Percentiles rank a stretch among this genome's conserved stretches.
These are phyloP conservation scores for Pyrenophora seminiperda DNA, from an alignment of 2,329 filamentous ascomycete genomes.

Conservation along the genomic window DNA sequence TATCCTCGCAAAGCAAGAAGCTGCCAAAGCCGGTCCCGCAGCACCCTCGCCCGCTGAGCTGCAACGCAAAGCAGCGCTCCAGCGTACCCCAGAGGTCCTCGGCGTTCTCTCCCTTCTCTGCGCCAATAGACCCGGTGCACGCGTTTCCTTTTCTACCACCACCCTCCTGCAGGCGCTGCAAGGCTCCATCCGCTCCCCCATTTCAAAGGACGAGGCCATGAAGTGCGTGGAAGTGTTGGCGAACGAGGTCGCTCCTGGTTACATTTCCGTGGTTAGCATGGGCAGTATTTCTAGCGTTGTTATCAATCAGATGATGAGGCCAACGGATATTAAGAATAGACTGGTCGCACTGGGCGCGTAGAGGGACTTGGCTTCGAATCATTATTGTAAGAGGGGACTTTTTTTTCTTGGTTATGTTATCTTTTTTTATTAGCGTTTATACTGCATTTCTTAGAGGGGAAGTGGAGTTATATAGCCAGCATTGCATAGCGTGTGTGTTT, in stretches of 20 bases:
- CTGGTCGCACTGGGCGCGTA: slow-evolving; percentile 37
- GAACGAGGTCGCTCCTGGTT: slow-evolving; percentile 51
- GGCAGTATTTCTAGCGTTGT: slow-evolving; percentile 52
- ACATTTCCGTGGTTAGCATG: slow-evolving; percentile 48
- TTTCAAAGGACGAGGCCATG: slow-evolving; percentile 53
- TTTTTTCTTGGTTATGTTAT: background rate
- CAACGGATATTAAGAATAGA: slow-evolving; percentile 40
- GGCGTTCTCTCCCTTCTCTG: slow-evolving; percentile 52
- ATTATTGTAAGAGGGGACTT: background rate
- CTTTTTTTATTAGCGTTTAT: background rate
- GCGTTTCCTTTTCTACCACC: slow-evolving; percentile 53
- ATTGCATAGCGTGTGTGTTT: background rate
- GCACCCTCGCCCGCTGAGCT: slow-evolving; percentile 51
- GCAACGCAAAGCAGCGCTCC: slow-evolving; percentile 54
- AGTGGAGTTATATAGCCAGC: background rate
- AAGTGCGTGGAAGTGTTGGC: slow-evolving; percentile 52
- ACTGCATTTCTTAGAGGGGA: background rate
- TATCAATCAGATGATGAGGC: slow-evolving; percentile 46
- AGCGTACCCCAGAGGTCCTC: slow-evolving; percentile 54
- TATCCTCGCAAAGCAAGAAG: slow-evolving; percentile 57
- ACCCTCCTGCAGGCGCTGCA: slow-evolving; percentile 52
- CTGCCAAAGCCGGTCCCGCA: slow-evolving; percentile 44
- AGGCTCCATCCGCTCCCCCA: slow-evolving; percentile 53
- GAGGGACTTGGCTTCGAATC: background rate
- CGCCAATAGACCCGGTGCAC: slow-evolving; percentile 40